These are phyloP conservation scores for Dothideomycetes sp. DNA, from an alignment of 2,329 filamentous ascomycete genomes.

Conservation along the genomic window DNA sequence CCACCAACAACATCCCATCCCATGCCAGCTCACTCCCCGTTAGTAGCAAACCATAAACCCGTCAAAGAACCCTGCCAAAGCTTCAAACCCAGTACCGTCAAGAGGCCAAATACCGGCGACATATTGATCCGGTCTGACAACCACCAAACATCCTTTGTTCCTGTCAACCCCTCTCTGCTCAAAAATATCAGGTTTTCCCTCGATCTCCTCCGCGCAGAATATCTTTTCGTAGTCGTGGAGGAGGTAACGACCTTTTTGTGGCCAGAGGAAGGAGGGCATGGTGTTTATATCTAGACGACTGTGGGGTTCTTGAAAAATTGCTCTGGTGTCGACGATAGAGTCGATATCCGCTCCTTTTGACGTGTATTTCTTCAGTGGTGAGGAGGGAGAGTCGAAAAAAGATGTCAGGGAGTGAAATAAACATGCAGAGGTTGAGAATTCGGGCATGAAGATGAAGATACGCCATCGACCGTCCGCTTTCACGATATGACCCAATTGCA, in stretches of 20 bases:
- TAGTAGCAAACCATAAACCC: no score
- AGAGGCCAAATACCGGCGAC: conserved; percentile 34
- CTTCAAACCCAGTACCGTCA: conserved; percentile 14
- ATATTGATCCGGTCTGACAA: conserved; percentile 60
- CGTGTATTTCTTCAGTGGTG: conserved; percentile 27
- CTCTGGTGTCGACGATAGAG: conserved; percentile 46
- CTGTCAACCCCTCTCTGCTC: conserved; percentile 49
- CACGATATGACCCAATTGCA: conserved; percentile 43
- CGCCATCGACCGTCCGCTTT: conserved; percentile 46
- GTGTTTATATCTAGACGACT: conserved; percentile 8
- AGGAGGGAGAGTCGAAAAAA: conserved; percentile 16
- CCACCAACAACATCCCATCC: no score
- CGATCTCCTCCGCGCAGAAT: conserved; percentile 38
- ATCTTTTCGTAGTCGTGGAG: conserved; percentile 33
- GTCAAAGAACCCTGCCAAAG: conserved; percentile 23
- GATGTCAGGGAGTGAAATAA: not conserved
- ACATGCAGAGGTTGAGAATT: conserved; percentile 35
- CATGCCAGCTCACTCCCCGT: no score
- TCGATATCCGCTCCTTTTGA: conserved; percentile 32
- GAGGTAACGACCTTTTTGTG: conserved; percentile 30
- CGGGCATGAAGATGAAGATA: conserved; percentile 43
- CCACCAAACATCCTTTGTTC: conserved; percentile 48
- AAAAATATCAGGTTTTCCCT: conserved; percentile 37
- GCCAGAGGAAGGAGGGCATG: conserved; percentile 36
- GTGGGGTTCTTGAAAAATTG: conserved; percentile 24